Evolutionary conservation across 768 basidiomycete genomes (phyloP), one percentile per base, ranked within the genome.

Genomic region (Lentinula sp.): DNA sequence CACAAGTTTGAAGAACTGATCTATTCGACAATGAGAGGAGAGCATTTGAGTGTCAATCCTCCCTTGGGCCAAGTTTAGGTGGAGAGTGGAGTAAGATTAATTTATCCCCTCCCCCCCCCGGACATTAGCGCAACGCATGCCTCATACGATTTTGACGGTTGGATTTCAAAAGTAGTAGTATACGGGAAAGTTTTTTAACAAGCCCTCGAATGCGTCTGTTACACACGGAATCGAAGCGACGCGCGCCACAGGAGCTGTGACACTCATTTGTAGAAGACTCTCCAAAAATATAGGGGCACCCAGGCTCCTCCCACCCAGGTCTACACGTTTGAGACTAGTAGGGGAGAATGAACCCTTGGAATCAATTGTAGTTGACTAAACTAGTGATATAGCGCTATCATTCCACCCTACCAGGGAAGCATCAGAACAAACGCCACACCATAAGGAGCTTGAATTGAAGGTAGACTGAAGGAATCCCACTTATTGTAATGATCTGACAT

Each of bases 351-450:
- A 11, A 5, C 9, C n/a, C 16, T 23, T 18, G n/a, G 18, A 48
- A 48, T 32, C 50, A 8, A 51, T 51, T 51, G 50, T 34, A 21
- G 50, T 31, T 28, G n/a, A 8, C 21, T 9, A n/a, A 48, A 51
- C 31, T 15, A 51, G 16, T 51, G 50, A 51, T 28, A 28, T 21
- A 51, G 15, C 34, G 31, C 6, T 49, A 31, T 49, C 48, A 49
- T 49, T 34, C 50, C 11, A 51, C 13, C 11, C 35, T 7, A 28
- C 23, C 21, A 34, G 37, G 37, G 51, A 53, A 53, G 51, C 28
- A 35, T 54, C 53, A 39, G 53, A 39, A 54, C 53, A 54, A 35
- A 54, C 53, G 53, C 53, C 53, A 54, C 53, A 37, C 53, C 53
- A 54, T 40, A 54, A 39, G 53, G 53, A 21, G 34, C 35, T 28